Evolutionary conservation across 2,329 filamentous ascomycete species (phyloP), one percentile per base, ranked within the genome.

Genomic region (Leptosphaerulina australis): DNA sequence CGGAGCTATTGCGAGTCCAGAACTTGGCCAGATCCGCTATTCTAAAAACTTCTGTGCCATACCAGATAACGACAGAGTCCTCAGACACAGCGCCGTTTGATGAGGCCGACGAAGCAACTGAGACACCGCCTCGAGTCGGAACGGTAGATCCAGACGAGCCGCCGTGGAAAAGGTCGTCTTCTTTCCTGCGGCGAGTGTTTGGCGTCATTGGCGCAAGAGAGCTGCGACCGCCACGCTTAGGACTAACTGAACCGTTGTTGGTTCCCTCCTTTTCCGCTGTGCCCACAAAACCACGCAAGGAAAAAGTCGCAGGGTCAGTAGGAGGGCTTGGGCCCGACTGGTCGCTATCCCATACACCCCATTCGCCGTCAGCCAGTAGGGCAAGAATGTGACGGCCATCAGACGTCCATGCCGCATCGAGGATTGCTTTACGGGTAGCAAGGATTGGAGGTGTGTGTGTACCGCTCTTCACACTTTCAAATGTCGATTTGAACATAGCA

Each of bases 301-400:
- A 68, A 47, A 74, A 75, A 3, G 60, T 57, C 10, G 67, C 63
- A 14, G 66, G 63, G 37, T 68, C 61, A 34, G 61, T 45, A 18
- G 63, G 62, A 7, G 63, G 60, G 22, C 52, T 68, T n/a, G 70
- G 68, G 7, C 67, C 68, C 22, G 66, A 63, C 10, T 65, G 63
- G 25, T 74, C 72, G 24, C 76, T 56, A 54, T 78, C 77, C 78
- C 79, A 81, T n/a, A 81, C 68, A 10, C 79, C 79, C 79, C 79
- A 81, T 63, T 80, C 76, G 8, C 79, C 79, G 56, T 80, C 78
- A 44, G 74, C 70, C 6, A 80, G 67, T 8, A 82, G 62, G 4
- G 72, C 74, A n/a, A 81, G 56, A 17, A 81, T 73, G 29, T 73
- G 70, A 34, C 68, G 73, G 20, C 79, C 79, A 29, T 73, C 72